These are phyloP conservation scores for Syncephalis plumigaleata DNA, from an alignment of 371 early-diverging fungal genomes.

Conservation along the genomic window DNA sequence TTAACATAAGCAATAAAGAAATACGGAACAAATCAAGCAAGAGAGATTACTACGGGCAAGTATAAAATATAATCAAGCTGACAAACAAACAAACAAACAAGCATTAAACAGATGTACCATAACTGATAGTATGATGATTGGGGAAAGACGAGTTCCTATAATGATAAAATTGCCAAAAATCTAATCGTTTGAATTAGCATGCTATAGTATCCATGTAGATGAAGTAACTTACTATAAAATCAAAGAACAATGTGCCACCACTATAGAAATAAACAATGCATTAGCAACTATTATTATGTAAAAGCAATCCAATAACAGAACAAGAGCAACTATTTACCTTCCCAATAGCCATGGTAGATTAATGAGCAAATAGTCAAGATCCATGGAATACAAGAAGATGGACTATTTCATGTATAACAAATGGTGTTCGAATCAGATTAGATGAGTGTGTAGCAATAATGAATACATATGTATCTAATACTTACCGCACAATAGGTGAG, in stretches of 20 bases:
- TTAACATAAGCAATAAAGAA: too few species aligned
- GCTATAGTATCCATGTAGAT: neutral
- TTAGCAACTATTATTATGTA: neutral
- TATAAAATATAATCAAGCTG: too few species aligned
- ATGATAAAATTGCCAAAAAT: slow-evolving; percentile 31
- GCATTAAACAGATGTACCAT: too few species aligned
- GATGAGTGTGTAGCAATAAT: slow-evolving; percentile 2
- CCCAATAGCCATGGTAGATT: slow-evolving; percentile 34
- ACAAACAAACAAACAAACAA: too few species aligned
- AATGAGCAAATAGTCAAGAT: slow-evolving; percentile 20
- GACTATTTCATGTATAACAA: too few species aligned
- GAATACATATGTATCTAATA: neutral
- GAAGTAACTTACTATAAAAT: slow-evolving; percentile 24
- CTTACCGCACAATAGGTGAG: slow-evolving; percentile 27
- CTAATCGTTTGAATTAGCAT: slow-evolving; percentile 8
- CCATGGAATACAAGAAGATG: slow-evolving; percentile 29
- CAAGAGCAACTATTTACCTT: slow-evolving; percentile 8
- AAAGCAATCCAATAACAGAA: neutral
- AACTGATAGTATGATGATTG: too few species aligned
- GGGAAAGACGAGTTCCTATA: too few species aligned
- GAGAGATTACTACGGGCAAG: too few species aligned
- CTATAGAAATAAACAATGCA: neutral
- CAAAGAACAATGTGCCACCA: slow-evolving; percentile 31
- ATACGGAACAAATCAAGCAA: too few species aligned
- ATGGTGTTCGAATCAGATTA: too few species aligned